Percentiles rank a stretch among this genome's conserved stretches.
phyloP scores from a whole-genome alignment of 2,329 filamentous ascomycete species.

The Paradendryphiella salina region DNA sequence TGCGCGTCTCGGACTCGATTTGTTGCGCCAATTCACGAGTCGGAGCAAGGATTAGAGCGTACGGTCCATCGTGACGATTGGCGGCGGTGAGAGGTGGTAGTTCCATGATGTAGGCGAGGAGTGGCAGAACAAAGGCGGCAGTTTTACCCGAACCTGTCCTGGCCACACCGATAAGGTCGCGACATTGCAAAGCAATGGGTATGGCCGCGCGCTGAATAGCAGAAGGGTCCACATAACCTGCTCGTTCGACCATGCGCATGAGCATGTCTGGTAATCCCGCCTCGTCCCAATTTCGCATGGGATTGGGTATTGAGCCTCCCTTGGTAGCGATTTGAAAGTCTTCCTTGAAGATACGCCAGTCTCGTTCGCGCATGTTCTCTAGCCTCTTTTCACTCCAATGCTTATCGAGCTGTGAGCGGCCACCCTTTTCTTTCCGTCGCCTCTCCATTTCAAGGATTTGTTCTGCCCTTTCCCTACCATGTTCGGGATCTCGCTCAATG shows the following conservation, averaged over 20 bases:
- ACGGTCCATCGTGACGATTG: constrained; percentile 93
- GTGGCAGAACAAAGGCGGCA: constrained; percentile 86
- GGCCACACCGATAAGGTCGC: constrained; percentile 97
- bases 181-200: constrained; percentile 86
- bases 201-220: constrained; percentile 94
- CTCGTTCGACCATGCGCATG: constrained; percentile 77
- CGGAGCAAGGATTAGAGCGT: constrained; percentile 93
- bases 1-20: constrained; percentile 90
- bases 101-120: constrained; percentile 92
- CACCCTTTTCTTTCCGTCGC: constrained; percentile 71
- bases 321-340: constrained; percentile 97
- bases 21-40: constrained; percentile 97
- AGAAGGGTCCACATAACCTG: constrained; percentile 90
- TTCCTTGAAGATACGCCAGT: constrained; percentile 99
- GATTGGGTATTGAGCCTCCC: constrained; percentile 87
- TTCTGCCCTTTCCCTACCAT: constrained; percentile 74
- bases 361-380: constrained; percentile 91
- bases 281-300: constrained; percentile 93
- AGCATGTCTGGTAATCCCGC: constrained; percentile 76
- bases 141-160: constrained; percentile 99
- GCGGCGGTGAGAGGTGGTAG: constrained; percentile 80
- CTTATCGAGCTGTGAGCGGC: constrained; percentile 77
- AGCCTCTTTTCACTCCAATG: constrained; percentile 95
- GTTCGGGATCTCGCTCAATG: constrained; percentile 72
- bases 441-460: constrained; percentile 85